These are phyloP conservation scores for Citrullus mucosospermus DNA, from an alignment of 306 rosid species.

Conservation along the genomic window DNA sequence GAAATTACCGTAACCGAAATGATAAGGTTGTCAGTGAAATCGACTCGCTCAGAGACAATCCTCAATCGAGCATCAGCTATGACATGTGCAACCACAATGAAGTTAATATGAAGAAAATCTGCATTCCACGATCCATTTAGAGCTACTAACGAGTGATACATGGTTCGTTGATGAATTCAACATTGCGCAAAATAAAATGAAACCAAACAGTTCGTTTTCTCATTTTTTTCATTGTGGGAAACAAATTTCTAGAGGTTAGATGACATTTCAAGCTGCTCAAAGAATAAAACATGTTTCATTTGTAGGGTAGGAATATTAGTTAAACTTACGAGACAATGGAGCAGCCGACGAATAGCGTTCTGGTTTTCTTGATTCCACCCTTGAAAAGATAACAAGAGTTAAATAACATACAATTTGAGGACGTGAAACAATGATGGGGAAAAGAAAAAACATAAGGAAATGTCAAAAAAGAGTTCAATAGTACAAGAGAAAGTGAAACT, in stretches of 20 bases:
- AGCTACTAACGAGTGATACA: neutral
- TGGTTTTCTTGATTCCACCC: constrained; percentile 97
- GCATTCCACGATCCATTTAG: neutral
- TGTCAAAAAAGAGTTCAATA: neutral
- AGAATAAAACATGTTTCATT: neutral
- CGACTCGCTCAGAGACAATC: constrained; percentile 90
- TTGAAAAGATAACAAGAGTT: constrained; percentile 38
- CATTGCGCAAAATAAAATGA: neutral
- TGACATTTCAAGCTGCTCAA: neutral
- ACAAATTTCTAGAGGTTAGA: neutral
- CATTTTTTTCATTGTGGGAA: neutral
- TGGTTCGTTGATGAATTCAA: neutral
- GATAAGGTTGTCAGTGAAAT: constrained; percentile 66
- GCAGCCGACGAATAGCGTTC: constrained; percentile 98
- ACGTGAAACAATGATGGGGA: neutral
- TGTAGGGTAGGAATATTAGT: neutral
- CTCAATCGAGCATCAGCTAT: constrained; percentile 94
- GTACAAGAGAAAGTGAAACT: neutral
- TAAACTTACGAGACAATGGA: constrained; percentile 84
- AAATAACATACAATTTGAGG: constrained; percentile 17
- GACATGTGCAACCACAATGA: constrained; percentile 12
- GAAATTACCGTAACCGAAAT: constrained; percentile 81
- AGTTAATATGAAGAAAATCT: constrained; percentile 1
- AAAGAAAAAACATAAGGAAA: neutral
- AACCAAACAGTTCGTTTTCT: neutral